Evolutionary conservation across 163 green algal genomes (phyloP).

Genomic region (Scenedesmus sp.): DNA sequence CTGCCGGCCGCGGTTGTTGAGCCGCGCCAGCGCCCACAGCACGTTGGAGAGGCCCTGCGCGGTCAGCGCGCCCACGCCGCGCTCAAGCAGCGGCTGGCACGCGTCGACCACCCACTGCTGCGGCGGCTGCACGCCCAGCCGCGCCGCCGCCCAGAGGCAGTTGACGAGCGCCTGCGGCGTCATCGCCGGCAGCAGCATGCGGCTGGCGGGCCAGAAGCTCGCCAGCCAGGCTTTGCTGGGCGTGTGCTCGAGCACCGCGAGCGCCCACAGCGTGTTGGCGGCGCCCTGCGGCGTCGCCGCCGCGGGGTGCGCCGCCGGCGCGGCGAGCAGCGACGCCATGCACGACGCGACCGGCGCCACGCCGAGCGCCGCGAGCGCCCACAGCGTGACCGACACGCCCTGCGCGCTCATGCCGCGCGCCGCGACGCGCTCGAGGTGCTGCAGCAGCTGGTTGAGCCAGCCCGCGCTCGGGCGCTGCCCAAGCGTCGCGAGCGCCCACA

Average conservation of each 20-base stretch:
- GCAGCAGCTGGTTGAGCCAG: slow-evolving; percentile 30
- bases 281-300: slow-evolving; percentile 13
- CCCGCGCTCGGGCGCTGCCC: slow-evolving; percentile 2
- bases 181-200: background rate
- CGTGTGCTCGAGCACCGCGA: slow-evolving; percentile 35
- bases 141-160: slow-evolving; percentile 35
- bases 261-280: slow-evolving; percentile 47
- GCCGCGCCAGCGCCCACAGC: slow-evolving; percentile 22
- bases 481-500: slow-evolving; percentile 39
- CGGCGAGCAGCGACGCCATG: background rate
- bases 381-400: slow-evolving; percentile 9
- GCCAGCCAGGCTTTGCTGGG: slow-evolving; percentile 4
- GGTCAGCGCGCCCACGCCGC: background rate
- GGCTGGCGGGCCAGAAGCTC: background rate
- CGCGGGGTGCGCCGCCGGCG: background rate
- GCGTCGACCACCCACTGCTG: slow-evolving; percentile 21
- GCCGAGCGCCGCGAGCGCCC: slow-evolving; percentile 35
- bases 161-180: slow-evolving; percentile 36
- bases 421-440: background rate
- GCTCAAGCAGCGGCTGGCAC: background rate
- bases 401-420: slow-evolving; percentile 2
- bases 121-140: slow-evolving; percentile 13
- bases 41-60: slow-evolving; percentile 32
- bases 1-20: slow-evolving; percentile 6
- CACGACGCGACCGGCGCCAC: slow-evolving; percentile 12